These are phyloP conservation scores for Saturnispora silvae DNA, from an alignment of 805 yeast species.

Conservation along the genomic window DNA sequence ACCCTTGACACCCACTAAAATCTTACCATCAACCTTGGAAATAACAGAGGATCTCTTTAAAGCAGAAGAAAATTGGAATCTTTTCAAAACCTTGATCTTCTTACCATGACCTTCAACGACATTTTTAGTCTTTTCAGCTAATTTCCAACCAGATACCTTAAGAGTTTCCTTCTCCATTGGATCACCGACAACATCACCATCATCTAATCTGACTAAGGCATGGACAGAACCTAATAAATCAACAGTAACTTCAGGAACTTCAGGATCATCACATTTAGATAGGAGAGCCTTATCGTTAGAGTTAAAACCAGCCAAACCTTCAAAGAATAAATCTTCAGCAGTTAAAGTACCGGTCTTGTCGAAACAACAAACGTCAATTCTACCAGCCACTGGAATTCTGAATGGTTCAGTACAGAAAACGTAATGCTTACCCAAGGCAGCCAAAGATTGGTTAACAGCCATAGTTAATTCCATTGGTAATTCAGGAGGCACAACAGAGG, in stretches of 20 bases:
- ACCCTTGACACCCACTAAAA: conserved; percentile 85
- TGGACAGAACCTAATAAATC: conserved; percentile 88
- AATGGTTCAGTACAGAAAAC: conserved; percentile 97
- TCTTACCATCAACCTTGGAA: conserved; percentile 41
- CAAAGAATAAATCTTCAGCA: conserved; percentile 91
- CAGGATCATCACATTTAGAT: conserved; percentile 34
- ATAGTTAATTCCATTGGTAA: conserved; percentile 97
- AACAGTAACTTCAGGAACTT: conserved; percentile 60
- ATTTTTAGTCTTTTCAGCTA: conserved; percentile 57
- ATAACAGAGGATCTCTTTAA: conserved; percentile 90
- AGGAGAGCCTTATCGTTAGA: conserved; percentile 43
- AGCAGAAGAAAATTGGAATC: conserved; percentile 95
- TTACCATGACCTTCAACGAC: conserved; percentile 39
- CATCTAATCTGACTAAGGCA: conserved; percentile 87
- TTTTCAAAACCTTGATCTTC: conserved; percentile 62
- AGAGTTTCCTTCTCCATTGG: conserved; percentile 98
- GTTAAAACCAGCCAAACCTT: conserved; percentile 84
- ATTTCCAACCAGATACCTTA: conserved; percentile 76
- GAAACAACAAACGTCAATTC: conserved; percentile 96
- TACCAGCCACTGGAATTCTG: conserved; percentile 94
- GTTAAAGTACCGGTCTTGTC: conserved; percentile 98
- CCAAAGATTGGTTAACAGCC: conserved; percentile 91
- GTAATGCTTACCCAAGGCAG: conserved; percentile 77
- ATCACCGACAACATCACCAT: conserved; percentile 97
- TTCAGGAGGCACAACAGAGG: conserved; percentile 98